These are phyloP conservation scores for Pichia sp. DNA, from an alignment of 1,139 yeast species.

Conservation along the genomic window DNA sequence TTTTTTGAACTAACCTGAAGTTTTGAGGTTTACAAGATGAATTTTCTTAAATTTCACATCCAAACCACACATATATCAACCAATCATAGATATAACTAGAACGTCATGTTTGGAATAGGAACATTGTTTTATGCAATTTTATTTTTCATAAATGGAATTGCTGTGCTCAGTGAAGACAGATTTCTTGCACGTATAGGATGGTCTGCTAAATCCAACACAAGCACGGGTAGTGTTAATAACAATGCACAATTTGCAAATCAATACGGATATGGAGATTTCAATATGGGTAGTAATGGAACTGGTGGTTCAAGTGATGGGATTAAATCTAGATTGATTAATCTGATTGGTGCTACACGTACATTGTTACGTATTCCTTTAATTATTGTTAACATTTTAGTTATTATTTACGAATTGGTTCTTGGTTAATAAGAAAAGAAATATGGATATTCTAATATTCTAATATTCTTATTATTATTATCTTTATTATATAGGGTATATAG, in stretches of 20 bases:
- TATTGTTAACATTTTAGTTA: constrained; percentile 57
- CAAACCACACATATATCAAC: background rate
- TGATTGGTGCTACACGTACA: constrained; percentile 70
- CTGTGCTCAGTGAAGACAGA: constrained; percentile 76
- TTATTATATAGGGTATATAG: background rate
- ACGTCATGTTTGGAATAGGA: constrained; percentile 62
- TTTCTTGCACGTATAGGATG: constrained; percentile 64
- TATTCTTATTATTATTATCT: too few relatives aligned
- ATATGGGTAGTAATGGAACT: background rate
- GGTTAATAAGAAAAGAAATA: too few relatives aligned
- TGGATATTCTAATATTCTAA: background rate
- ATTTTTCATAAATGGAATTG: constrained; percentile 66
- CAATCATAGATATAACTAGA: background rate
- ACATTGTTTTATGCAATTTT: constrained; percentile 59
- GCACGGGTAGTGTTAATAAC: background rate
- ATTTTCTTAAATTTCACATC: too few relatives aligned
- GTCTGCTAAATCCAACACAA: constrained; percentile 12
- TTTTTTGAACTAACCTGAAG: too few relatives aligned
- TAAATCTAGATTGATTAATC: constrained; percentile 51
- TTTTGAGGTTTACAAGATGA: too few relatives aligned
- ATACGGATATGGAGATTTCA: constrained; percentile 20
- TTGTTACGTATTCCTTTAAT: constrained; percentile 71
- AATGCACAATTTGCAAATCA: constrained; percentile 25
- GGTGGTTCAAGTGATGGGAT: constrained; percentile 30
- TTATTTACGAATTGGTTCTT: constrained; percentile 64